Conservation (phyloP, 2,329 filamentous ascomycete genomes). For the Teratosphaeria destructans region DNA sequence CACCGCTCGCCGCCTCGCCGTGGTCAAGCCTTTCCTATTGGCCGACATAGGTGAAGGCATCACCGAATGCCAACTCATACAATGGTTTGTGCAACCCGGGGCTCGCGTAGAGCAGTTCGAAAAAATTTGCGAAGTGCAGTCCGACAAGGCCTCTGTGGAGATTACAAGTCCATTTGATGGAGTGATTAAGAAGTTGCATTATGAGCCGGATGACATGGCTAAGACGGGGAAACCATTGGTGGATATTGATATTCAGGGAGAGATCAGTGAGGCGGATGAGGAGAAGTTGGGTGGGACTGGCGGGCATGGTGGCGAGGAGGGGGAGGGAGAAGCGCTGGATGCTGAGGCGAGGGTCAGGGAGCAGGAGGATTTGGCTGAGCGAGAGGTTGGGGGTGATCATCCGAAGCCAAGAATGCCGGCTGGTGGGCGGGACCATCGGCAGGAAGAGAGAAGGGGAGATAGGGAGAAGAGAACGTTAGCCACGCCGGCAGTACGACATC, state of each 20-base stretch:
- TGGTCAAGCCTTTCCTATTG: conserved; percentile 68
- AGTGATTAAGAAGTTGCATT: conserved; percentile 91
- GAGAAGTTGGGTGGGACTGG: conserved; percentile 22
- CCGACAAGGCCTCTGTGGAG: conserved; percentile 71
- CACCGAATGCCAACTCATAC: conserved; percentile 95
- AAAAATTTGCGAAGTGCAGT: conserved; percentile 94
- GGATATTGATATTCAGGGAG: conserved; percentile 85
- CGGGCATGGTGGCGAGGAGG: conserved; percentile 19
- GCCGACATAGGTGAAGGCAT: conserved; percentile 92
- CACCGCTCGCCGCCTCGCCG: conserved; percentile 21
- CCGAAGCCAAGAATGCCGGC: not conserved
- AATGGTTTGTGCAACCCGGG: conserved; percentile 97
- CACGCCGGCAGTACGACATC: conserved; percentile 82
- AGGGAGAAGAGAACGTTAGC: conserved; percentile 62
- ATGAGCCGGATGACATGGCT: conserved; percentile 91
- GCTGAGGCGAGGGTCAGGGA: conserved; percentile 5
- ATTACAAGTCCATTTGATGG: conserved; percentile 94
- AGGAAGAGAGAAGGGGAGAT: not conserved
- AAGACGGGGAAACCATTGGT: conserved; percentile 86
- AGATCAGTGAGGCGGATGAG: conserved; percentile 53
- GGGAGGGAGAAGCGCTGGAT: conserved; percentile 6
- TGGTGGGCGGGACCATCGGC: not conserved
- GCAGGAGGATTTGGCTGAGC: conserved; percentile 9
- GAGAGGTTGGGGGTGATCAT: conserved; percentile 4
- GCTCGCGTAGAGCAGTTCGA: conserved; percentile 96